phyloP scores from a whole-genome alignment of 805 yeast species.

The Ogataea glucozyma region DNA sequence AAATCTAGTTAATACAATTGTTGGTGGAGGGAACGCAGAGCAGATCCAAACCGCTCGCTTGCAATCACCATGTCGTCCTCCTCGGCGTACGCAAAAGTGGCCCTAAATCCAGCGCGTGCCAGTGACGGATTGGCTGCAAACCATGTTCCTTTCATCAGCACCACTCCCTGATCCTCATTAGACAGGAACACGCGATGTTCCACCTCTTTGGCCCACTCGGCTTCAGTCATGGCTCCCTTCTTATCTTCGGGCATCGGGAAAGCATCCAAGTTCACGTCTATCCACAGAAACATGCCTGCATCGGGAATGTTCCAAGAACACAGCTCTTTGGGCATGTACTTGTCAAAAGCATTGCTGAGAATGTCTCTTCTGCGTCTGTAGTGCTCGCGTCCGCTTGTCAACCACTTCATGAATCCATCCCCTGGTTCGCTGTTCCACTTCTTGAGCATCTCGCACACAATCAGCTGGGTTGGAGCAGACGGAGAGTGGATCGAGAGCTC shows the following conservation, averaged over 20 bases:
- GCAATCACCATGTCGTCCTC: conserved; percentile 28
- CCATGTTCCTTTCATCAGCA: conserved; percentile 38
- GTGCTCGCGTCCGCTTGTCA: conserved; percentile 57
- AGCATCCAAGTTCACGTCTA: conserved; percentile 41
- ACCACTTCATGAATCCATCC: conserved; percentile 72
- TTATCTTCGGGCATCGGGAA: conserved; percentile 39
- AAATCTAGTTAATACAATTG: too few relatives aligned
- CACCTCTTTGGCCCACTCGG: conserved; percentile 33
- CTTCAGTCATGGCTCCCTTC: conserved; percentile 37
- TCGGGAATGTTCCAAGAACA: conserved; percentile 43
- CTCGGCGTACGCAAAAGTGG: conserved; percentile 34
- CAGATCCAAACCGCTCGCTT: conserved; percentile 32
- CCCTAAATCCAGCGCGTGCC: conserved; percentile 32
- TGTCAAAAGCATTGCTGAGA: conserved; percentile 52
- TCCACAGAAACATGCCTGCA: conserved; percentile 47
- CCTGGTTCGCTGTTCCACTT: conserved; percentile 53
- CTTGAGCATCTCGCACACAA: conserved; percentile 57
- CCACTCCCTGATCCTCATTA: conserved; percentile 28
- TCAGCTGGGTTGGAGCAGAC: conserved; percentile 68
- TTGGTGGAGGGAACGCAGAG: too few relatives aligned
- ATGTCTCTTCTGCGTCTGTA: conserved; percentile 65
- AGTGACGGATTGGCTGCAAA: conserved; percentile 30
- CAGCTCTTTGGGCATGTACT: conserved; percentile 46
- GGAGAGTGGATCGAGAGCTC: conserved; percentile 76
- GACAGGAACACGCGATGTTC: conserved; percentile 30